phyloP scores from a whole-genome alignment of 768 basidiomycete species.

The Boletus vinaceobasis region DNA sequence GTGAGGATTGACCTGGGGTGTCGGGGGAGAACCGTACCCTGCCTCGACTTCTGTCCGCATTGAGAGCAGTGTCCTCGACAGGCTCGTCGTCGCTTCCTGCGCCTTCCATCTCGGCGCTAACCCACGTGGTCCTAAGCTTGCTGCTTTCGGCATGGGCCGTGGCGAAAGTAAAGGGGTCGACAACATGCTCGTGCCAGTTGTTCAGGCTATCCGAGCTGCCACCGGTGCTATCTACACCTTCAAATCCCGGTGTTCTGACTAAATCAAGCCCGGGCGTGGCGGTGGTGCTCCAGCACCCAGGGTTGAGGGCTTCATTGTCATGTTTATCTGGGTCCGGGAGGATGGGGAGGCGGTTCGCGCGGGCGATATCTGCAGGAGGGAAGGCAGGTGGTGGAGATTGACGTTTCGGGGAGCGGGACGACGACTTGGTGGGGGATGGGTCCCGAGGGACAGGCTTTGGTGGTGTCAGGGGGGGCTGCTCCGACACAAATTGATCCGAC shows the following conservation, averaged over 20 bases:
- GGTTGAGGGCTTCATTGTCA: slow-evolving; percentile 38
- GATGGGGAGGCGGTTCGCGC: slow-evolving; percentile 28
- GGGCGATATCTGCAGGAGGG: slow-evolving; percentile 26
- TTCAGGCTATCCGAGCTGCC: slow-evolving; percentile 21
- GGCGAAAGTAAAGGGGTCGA: slow-evolving; percentile 30
- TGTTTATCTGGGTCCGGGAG: slow-evolving; percentile 22
- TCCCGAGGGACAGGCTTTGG: slow-evolving; percentile 26
- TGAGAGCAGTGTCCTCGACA: slow-evolving; percentile 17
- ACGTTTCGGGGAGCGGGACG: slow-evolving; percentile 30
- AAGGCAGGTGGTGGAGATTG: slow-evolving; percentile 32
- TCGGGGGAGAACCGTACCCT: slow-evolving; percentile 16
- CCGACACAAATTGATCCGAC: slow-evolving; percentile 14
- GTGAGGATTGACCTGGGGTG: slow-evolving; percentile 15
- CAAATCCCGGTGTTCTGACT: slow-evolving; percentile 19
- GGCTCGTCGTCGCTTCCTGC: slow-evolving; percentile 26
- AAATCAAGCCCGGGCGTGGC: slow-evolving; percentile 65
- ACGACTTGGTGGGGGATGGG: slow-evolving; percentile 19
- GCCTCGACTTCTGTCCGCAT: background rate
- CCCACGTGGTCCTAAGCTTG: slow-evolving; percentile 31
- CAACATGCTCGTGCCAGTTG: slow-evolving; percentile 28
- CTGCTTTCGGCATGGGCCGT: slow-evolving; percentile 17
- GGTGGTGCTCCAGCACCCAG: slow-evolving; percentile 70
- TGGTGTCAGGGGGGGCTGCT: slow-evolving; percentile 15
- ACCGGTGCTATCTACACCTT: slow-evolving; percentile 3
- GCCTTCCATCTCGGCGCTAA: slow-evolving; percentile 44